Conservation (phyloP, 306 rosid species). For the Sechiopsis laciniata region DNA sequence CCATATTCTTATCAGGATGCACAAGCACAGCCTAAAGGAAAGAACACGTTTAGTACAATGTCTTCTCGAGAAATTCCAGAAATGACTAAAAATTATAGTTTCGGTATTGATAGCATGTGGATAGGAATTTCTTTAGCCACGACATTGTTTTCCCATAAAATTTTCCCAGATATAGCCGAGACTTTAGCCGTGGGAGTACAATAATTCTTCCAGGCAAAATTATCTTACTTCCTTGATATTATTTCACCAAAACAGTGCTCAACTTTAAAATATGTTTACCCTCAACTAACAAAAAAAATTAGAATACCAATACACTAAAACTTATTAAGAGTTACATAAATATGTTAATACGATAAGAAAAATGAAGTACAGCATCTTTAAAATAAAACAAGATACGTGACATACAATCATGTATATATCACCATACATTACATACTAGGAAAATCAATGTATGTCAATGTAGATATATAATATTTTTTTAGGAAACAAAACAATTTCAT, state of each 20-base stretch:
- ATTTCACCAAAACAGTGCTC: not conserved
- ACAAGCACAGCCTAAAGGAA: constrained; percentile 83
- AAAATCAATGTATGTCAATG: too few species aligned
- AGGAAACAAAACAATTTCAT: too few species aligned
- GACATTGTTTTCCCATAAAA: too few species aligned
- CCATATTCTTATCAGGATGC: constrained; percentile 99
- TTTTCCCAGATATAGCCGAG: not conserved
- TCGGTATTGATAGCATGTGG: not conserved
- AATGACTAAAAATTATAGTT: not conserved
- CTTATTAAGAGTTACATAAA: not conserved
- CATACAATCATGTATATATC: not conserved
- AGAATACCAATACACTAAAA: not conserved
- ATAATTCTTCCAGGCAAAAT: not conserved
- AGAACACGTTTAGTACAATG: not conserved
- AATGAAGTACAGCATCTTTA: not conserved
- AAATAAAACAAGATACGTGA: not conserved
- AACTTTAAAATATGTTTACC: not conserved
- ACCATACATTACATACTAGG: constrained; percentile 4
- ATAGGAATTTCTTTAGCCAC: constrained; percentile 6
- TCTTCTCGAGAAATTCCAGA: not conserved
- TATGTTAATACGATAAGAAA: not conserved
- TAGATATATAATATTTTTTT: too few species aligned
- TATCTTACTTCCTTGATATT: not conserved
- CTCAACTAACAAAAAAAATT: not conserved
- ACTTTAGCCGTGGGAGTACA: constrained; percentile 4